Base-by-base conservation (phyloP, 805 yeast species). In the Metschnikowia lachancei region DNA sequence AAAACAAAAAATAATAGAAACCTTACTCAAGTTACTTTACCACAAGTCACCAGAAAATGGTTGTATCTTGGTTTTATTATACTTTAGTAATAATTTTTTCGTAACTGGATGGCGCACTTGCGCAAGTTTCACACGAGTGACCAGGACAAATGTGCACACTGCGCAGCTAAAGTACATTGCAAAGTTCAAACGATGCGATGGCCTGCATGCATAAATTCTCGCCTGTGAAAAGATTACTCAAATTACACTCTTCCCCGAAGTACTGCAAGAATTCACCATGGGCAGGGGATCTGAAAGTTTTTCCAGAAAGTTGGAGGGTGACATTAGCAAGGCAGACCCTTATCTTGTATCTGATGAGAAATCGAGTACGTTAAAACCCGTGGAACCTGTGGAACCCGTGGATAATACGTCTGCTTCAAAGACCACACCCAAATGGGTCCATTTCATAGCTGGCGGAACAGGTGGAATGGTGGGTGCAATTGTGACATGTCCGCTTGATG, bases 401-500 rank as follows among this genome's bases (percentile, higher is more conserved):
- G 63, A 55, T 30, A 47, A 55, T 30, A 47, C 51, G 19, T 30
- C 31, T 41, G 17, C 36, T 26, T 31, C 37, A 19, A 45, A 48
- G 54, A 44, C 47, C 51, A 36, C 67, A 47, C 55, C 53, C 57
- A 67, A 66, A 40, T 72, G 77, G 92, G 89, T 85, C 5, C 92
- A 86, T 66, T 87, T 87, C 61, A 87, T 87, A n/a, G 91, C 95
- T 11, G 95, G 94, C 41, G 95, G 96, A 12, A 64, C 87, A 20
- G 99, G 97, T 29, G 99, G 99, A 13, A 94, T 94, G 97, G 87
- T 92, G 26, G 99, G 99, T 20, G 96, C 99, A 1, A 69, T 92
- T 2, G 83, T 82, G 45, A 94, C 99, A 0, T 85, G 96, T 57
- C 99, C 99, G 1, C 80, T 94, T 51, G 99, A 91, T 65, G 95